A percentile compares a stretch with the other conserved stretches of the same genome.
phyloP scores from a whole-genome alignment of 768 basidiomycete genomes.

The Pleurotus sapidus region DNA sequence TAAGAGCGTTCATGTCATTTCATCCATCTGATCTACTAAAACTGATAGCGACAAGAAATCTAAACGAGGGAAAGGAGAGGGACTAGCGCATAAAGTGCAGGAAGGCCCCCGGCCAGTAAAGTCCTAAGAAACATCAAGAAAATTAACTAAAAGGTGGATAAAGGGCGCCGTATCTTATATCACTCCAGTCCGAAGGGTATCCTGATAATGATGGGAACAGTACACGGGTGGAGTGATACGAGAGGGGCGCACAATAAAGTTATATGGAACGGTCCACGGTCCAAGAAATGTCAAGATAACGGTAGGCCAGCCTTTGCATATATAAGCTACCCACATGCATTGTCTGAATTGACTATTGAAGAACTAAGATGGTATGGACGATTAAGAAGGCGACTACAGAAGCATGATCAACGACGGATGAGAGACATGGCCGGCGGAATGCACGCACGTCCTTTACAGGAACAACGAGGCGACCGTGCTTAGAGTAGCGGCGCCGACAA shows the following conservation, averaged over 20 bases:
- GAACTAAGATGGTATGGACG: not conserved
- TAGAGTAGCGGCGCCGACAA: not conserved
- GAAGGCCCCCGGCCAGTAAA: no score
- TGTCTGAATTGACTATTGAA: not conserved
- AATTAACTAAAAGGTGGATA: no score
- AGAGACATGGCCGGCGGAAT: not conserved
- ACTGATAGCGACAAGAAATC: no score
- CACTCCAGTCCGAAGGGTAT: no score
- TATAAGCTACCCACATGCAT: not conserved
- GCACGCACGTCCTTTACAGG: not conserved
- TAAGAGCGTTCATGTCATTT: no score
- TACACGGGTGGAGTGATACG: not conserved
- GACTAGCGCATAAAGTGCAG: no score
- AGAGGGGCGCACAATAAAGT: not conserved
- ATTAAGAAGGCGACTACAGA: not conserved
- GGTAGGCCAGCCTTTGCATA: not conserved
- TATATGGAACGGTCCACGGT: slow-evolving; percentile 2
- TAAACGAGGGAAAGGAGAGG: no score
- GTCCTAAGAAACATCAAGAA: no score
- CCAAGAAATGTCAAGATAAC: not conserved
- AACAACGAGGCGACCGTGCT: not conserved
- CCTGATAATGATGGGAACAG: not conserved
- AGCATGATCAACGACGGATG: not conserved
- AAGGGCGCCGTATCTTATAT: no score
- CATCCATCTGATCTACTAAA: no score